phyloP scores from a whole-genome alignment of 805 yeast genomes.

The Saccharomycopsis sp. region DNA sequence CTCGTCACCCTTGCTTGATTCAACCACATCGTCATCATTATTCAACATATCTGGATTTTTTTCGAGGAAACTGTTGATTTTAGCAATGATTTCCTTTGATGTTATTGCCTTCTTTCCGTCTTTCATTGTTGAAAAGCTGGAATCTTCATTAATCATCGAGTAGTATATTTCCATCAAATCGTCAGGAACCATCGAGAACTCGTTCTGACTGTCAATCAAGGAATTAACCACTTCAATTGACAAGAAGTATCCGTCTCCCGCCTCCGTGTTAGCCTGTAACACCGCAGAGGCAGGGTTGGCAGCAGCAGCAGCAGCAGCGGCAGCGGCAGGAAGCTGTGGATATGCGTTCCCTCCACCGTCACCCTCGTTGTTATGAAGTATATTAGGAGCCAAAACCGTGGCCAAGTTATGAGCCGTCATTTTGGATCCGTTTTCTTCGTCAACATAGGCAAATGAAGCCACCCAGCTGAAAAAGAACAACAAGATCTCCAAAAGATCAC shows the following conservation, averaged over 20 bases:
- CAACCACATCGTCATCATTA: not conserved
- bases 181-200: slow-evolving; percentile 68
- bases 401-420: slow-evolving; percentile 96
- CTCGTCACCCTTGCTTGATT: not conserved
- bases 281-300: slow-evolving; percentile 10
- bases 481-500: slow-evolving; percentile 83
- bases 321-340: slow-evolving; percentile 22
- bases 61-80: slow-evolving; percentile 28
- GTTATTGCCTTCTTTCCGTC: slow-evolving; percentile 23
- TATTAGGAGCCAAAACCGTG: slow-evolving; percentile 91
- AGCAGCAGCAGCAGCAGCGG: slow-evolving; percentile 27
- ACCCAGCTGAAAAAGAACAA: slow-evolving; percentile 89
- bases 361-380: slow-evolving; percentile 49
- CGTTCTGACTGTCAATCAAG: slow-evolving; percentile 74
- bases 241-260: slow-evolving; percentile 70
- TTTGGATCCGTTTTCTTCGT: slow-evolving; percentile 84
- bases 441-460: slow-evolving; percentile 89
- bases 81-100: slow-evolving; percentile 36
- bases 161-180: slow-evolving; percentile 45
- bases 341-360: slow-evolving; percentile 24
- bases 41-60: slow-evolving; percentile 23
- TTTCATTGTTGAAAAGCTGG: slow-evolving; percentile 9
- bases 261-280: slow-evolving; percentile 21
- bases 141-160: slow-evolving; percentile 23
- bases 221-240: slow-evolving; percentile 88